These are phyloP conservation scores for Amanita rubescens DNA, from an alignment of 768 basidiomycete genomes.

Conservation along the genomic window DNA sequence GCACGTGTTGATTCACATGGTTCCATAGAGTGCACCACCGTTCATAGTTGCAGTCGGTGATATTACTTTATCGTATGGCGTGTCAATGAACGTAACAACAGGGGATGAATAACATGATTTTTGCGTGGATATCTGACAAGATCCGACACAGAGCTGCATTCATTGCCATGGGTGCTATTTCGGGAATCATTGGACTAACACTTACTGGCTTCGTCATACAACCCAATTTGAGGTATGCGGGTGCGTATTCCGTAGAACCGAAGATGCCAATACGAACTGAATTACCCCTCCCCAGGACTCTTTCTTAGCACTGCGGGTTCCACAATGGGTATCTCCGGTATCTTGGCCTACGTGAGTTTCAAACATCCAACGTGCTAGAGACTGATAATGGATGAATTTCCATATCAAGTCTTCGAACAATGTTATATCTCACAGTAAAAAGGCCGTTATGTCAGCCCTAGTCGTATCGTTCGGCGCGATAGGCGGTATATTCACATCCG, in stretches of 20 bases:
- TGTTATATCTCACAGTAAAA: constrained; percentile 40
- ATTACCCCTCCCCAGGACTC: constrained; percentile 25
- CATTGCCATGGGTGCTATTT: constrained; percentile 33
- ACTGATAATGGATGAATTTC: neutral
- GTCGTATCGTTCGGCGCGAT: constrained; percentile 42
- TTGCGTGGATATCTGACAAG: constrained; percentile 42
- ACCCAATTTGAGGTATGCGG: constrained; percentile 34
- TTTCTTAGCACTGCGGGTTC: constrained; percentile 40
- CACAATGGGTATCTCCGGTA: constrained; percentile 37
- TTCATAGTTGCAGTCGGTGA: constrained; percentile 39
- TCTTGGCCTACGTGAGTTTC: constrained; percentile 40
- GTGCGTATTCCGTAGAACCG: constrained; percentile 17
- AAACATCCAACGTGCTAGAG: neutral
- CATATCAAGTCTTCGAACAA: constrained; percentile 39
- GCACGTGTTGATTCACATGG: neutral
- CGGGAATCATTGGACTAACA: constrained; percentile 34
- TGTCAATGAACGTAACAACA: constrained; percentile 13
- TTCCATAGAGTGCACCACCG: constrained; percentile 39
- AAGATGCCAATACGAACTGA: neutral
- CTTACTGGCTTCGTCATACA: constrained; percentile 31
- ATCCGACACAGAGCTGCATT: constrained; percentile 33
- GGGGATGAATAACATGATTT: constrained; percentile 33
- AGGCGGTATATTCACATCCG: constrained; percentile 41
- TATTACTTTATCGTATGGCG: neutral
- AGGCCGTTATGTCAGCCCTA: constrained; percentile 39